phyloP scores from a whole-genome alignment of 2,329 filamentous ascomycete species.

The Ophiocordyceps camponoti-rufipedis region DNA sequence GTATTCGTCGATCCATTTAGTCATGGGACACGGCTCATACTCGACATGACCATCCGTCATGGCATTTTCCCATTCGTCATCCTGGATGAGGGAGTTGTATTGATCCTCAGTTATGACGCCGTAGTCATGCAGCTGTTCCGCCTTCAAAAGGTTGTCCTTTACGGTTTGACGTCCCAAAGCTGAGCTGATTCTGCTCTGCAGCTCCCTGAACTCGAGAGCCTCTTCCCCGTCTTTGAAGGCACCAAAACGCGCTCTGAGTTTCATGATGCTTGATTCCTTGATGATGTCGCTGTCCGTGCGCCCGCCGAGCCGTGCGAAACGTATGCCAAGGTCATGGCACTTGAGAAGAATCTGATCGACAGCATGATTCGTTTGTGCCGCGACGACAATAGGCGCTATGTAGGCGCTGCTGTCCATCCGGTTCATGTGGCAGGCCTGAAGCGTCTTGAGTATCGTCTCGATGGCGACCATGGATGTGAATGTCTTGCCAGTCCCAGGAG shows the following conservation, averaged over 20 bases:
- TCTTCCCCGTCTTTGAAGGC: neutral
- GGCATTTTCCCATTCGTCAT: slow-evolving; percentile 18
- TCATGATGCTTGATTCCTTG: slow-evolving; percentile 46
- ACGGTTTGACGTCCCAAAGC: slow-evolving; percentile 1
- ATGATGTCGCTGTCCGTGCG: slow-evolving; percentile 49
- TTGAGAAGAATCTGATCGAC: slow-evolving; percentile 62
- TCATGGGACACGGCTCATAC: neutral
- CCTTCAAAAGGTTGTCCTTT: slow-evolving; percentile 19
- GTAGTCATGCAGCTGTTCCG: slow-evolving; percentile 31
- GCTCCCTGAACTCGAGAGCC: no score
- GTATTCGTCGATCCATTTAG: slow-evolving; percentile 5
- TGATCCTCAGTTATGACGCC: slow-evolving; percentile 46
- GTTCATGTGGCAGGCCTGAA: slow-evolving; percentile 30
- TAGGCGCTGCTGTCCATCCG: neutral
- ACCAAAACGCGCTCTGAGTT: slow-evolving; percentile 25
- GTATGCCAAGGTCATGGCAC: slow-evolving; percentile 28
- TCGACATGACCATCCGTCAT: neutral
- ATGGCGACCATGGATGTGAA: slow-evolving; percentile 60
- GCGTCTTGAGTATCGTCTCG: slow-evolving; percentile 24
- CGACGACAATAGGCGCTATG: slow-evolving; percentile 51
- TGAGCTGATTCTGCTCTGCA: no score
- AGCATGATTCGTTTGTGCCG: slow-evolving; percentile 82
- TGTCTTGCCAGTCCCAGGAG: slow-evolving; percentile 61
- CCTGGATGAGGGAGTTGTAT: slow-evolving; percentile 34
- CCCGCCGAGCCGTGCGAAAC: slow-evolving; percentile 44